phyloP scores from a whole-genome alignment of 2,329 filamentous ascomycete species.

The Colletotrichum musicola region DNA sequence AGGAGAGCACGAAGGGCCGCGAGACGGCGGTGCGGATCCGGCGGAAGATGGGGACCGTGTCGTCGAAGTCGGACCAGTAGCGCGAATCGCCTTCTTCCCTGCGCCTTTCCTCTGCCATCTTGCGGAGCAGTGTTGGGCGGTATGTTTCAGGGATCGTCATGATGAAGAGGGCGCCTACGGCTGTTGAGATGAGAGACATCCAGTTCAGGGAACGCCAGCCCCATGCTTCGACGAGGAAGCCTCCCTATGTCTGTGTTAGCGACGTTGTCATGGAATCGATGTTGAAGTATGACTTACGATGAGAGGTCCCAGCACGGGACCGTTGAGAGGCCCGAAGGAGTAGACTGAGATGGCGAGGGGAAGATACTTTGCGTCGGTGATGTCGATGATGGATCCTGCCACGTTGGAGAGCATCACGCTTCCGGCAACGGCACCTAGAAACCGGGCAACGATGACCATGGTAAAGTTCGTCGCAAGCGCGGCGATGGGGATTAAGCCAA shows the following conservation, averaged over 20 bases:
- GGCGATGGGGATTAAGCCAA: slow-evolving; percentile 63
- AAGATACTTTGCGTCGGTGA: slow-evolving; percentile 70
- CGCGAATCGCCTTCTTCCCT: slow-evolving; percentile 63
- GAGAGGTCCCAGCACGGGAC: slow-evolving; percentile 51
- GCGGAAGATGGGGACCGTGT: slow-evolving; percentile 63
- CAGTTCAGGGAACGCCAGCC: slow-evolving; percentile 76
- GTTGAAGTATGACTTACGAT: slow-evolving; percentile 45
- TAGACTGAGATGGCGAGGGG: slow-evolving; percentile 74
- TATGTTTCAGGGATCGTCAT: slow-evolving; percentile 67
- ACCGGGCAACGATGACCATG: slow-evolving; percentile 67
- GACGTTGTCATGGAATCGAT: not conserved
- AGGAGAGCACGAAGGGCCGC: slow-evolving; percentile 70
- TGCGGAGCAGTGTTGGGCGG: slow-evolving; percentile 63
- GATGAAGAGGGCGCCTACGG: slow-evolving; percentile 63
- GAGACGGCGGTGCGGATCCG: slow-evolving; percentile 70
- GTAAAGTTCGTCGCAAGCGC: slow-evolving; percentile 61
- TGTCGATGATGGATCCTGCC: slow-evolving; percentile 72
- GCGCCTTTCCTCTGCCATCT: slow-evolving; percentile 60
- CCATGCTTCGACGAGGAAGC: slow-evolving; percentile 69
- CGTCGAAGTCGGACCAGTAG: slow-evolving; percentile 71
- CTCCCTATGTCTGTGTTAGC: slow-evolving; percentile 48
- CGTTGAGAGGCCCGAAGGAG: slow-evolving; percentile 73
- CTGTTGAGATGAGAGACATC: slow-evolving; percentile 68
- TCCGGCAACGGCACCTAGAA: slow-evolving; percentile 67
- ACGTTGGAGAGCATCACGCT: slow-evolving; percentile 73